Conservation (phyloP, 2,329 filamentous ascomycete genomes). For the Aspergillus sergii region DNA sequence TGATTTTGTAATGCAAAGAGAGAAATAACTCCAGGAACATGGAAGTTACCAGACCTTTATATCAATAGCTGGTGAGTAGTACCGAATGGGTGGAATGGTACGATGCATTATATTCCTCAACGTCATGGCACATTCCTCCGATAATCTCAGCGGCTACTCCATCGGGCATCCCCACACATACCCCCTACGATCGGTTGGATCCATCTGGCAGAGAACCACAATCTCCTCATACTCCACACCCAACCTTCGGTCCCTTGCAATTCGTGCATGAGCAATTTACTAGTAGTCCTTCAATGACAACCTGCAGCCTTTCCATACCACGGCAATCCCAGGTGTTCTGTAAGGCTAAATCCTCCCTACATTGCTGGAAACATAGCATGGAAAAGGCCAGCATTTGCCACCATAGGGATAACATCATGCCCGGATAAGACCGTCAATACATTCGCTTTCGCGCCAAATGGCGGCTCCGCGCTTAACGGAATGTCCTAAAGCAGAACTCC, state of each 20-base stretch:
- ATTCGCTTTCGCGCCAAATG: background rate
- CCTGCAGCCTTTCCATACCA: background rate
- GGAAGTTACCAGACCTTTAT: background rate
- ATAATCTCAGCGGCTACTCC: background rate
- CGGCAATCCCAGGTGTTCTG: background rate
- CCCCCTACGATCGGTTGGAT: background rate
- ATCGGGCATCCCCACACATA: background rate
- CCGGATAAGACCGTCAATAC: background rate
- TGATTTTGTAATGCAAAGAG: background rate
- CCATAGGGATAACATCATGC: background rate
- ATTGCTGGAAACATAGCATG: background rate
- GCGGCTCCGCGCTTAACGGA: constrained; percentile 8
- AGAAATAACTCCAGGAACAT: background rate
- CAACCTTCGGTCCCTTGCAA: background rate
- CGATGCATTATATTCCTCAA: constrained; percentile 5
- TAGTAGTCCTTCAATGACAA: background rate
- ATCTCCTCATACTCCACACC: background rate
- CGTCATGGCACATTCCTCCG: constrained; percentile 7
- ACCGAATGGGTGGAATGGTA: background rate
- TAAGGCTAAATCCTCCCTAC: background rate
- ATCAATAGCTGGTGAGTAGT: background rate
- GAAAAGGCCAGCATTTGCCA: background rate
- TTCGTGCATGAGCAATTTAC: background rate
- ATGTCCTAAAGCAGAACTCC: background rate
- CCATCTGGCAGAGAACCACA: background rate